Percentiles rank a stretch among this genome's conserved stretches.
These are phyloP conservation scores for Pistacia vera DNA, from an alignment of 345 rosid genomes.

Conservation along the genomic window DNA sequence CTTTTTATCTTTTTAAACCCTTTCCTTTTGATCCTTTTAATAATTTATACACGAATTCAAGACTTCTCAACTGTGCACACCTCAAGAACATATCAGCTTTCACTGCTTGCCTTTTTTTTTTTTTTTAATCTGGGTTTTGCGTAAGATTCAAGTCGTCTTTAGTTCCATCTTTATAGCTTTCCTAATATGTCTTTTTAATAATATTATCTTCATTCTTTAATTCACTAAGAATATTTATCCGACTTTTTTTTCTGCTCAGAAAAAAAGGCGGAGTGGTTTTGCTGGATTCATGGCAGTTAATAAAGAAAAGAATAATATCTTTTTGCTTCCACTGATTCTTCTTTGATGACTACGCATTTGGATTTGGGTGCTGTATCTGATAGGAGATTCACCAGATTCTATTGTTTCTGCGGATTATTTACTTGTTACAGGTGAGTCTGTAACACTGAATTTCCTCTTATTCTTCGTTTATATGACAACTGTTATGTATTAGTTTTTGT, in stretches of 20 bases:
- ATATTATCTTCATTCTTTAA: background rate
- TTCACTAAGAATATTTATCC: background rate
- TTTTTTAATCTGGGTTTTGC: slow-evolving; percentile 25
- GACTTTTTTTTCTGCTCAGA: background rate
- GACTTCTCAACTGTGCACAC: background rate
- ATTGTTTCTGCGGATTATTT: slow-evolving; percentile 40
- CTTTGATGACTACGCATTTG: slow-evolving; percentile 29
- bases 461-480: background rate
- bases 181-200: slow-evolving; percentile 3
- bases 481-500: slow-evolving; percentile 14
- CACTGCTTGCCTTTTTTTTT: background rate
- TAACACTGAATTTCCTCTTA: background rate
- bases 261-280: slow-evolving; percentile 13
- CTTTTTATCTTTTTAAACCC: too few species aligned
- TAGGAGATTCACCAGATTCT: slow-evolving; percentile 41
- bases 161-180: slow-evolving; percentile 5
- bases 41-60: background rate
- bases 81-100: background rate
- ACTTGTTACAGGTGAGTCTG: slow-evolving; percentile 33
- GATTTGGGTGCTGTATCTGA: slow-evolving; percentile 37
- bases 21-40: too few species aligned
- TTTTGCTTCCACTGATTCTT: slow-evolving; percentile 15
- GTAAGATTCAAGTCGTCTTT: slow-evolving; percentile 34
- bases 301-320: slow-evolving; percentile 22
- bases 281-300: slow-evolving; percentile 27